Conservation (phyloP, 2,329 filamentous ascomycete species). For the Penicillium expansum region DNA sequence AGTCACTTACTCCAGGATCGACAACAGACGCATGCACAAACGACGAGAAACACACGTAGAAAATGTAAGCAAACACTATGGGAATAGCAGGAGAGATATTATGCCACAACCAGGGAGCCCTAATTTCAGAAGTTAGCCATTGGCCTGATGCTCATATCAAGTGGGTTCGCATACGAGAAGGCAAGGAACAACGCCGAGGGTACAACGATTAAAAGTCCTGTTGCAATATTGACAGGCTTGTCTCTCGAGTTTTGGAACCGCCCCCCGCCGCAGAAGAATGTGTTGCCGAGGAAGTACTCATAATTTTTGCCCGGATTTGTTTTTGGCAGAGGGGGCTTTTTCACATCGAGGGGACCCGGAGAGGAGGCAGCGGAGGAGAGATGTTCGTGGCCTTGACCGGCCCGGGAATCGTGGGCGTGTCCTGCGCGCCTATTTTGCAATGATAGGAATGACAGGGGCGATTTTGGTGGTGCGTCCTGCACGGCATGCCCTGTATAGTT, state of each 20-base stretch:
- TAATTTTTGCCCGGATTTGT: conserved; percentile 67
- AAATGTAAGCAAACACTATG: conserved; percentile 85
- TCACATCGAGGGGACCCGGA: conserved; percentile 58
- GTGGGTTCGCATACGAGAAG: conserved; percentile 53
- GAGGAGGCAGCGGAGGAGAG: conserved; percentile 78
- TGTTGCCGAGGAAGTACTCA: conserved; percentile 93
- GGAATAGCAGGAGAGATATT: conserved; percentile 86
- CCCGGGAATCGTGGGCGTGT: conserved; percentile 57
- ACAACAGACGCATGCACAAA: conserved; percentile 90
- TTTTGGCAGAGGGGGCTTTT: conserved; percentile 36
- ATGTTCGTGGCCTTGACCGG: conserved; percentile 81
- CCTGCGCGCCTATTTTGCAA: conserved; percentile 54
- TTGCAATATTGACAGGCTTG: conserved; percentile 83
- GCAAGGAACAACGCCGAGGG: conserved; percentile 80
- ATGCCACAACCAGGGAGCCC: conserved; percentile 77
- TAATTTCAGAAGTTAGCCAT: neutral
- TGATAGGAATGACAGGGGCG: conserved; percentile 71
- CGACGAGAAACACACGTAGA: conserved; percentile 85
- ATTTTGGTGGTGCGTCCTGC: conserved; percentile 62
- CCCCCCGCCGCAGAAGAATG: conserved; percentile 81
- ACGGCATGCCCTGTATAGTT: conserved; percentile 55
- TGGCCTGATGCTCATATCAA: conserved; percentile 26
- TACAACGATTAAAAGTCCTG: conserved; percentile 73
- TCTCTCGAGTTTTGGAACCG: conserved; percentile 84
- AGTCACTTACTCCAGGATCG: conserved; percentile 78